These are phyloP conservation scores for Aethionema arabicum DNA, from an alignment of 345 rosid species.

Conservation along the genomic window DNA sequence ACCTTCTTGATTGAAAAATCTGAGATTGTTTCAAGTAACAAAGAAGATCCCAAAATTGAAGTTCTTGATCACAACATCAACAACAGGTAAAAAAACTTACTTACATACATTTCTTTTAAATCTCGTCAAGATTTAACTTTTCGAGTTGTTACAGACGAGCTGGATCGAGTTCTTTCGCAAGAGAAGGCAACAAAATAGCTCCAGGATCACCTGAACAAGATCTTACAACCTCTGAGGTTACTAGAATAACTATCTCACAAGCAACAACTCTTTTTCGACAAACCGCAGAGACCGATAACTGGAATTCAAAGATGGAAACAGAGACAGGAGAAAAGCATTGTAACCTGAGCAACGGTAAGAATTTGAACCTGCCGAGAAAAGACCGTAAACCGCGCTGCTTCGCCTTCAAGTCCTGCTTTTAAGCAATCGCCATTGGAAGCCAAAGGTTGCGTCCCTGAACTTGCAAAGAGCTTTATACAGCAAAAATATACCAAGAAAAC, in stretches of 20 bases:
- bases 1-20: constrained; percentile 8
- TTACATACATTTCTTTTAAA: too few relatives aligned
- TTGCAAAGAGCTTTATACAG: too few relatives aligned
- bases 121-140: neutral
- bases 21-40: constrained; percentile 30
- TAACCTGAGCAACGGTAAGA: constrained; percentile 4
- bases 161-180: constrained; percentile 45
- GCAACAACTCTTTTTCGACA: constrained; percentile 33
- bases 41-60: constrained; percentile 36
- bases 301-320: constrained; percentile 17
- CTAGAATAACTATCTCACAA: constrained; percentile 37
- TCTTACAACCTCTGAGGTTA: constrained; percentile 21
- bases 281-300: constrained; percentile 8
- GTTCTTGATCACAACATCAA: constrained; percentile 11
- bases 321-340: neutral
- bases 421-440: too few relatives aligned
- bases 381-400: constrained; percentile 28
- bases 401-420: constrained; percentile 12
- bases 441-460: too few relatives aligned
- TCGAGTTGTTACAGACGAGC: constrained; percentile 37
- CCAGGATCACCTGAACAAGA: constrained; percentile 51
- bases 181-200: constrained; percentile 63
- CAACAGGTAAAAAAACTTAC: constrained; percentile 9
- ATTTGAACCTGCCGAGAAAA: constrained; percentile 19
- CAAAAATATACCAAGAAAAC: too few relatives aligned